phyloP scores from a whole-genome alignment of 2,329 filamentous ascomycete species.

The Sporothrix pallida region DNA sequence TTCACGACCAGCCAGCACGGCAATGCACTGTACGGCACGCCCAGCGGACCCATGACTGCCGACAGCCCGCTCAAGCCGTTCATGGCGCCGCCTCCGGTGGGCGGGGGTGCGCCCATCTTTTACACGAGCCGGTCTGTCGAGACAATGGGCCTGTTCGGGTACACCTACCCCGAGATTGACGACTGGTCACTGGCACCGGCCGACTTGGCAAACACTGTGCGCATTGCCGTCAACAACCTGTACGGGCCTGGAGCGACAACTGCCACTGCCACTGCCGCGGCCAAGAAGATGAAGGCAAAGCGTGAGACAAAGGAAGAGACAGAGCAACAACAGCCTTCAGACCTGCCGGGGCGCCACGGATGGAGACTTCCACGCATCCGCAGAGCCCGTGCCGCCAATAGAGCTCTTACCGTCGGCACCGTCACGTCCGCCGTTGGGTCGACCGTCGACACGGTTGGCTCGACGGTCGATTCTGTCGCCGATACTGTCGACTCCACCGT shows the following conservation, averaged over 20 bases:
- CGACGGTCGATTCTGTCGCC: not conserved
- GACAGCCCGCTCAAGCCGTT: constrained; percentile 59
- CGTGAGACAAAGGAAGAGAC: too few relatives aligned
- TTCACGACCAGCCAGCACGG: constrained; percentile 42
- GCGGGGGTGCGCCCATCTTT: constrained; percentile 43
- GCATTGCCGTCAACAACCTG: constrained; percentile 64
- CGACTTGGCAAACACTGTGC: constrained; percentile 65
- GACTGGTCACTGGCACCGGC: constrained; percentile 60
- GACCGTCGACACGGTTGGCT: not conserved
- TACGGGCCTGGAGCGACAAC: constrained; percentile 43
- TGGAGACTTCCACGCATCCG: not conserved
- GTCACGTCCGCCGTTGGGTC: not conserved
- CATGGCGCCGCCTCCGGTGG: constrained; percentile 40
- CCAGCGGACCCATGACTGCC: constrained; percentile 51
- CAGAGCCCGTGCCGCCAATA: not conserved
- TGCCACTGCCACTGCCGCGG: too few relatives aligned
- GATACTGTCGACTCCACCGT: not conserved
- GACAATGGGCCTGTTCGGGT: constrained; percentile 47
- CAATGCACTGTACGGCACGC: constrained; percentile 50
- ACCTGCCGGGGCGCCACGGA: too few relatives aligned
- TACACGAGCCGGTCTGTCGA: constrained; percentile 51
- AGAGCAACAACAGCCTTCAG: too few relatives aligned
- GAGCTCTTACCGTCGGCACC: not conserved
- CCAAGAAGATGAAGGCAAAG: not conserved
- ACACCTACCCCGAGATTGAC: constrained; percentile 51